Evolutionary conservation across 2,329 filamentous ascomycete genomes (phyloP), one percentile per base, ranked within the genome.

Genomic region (Zymoseptoria pseudotritici): DNA sequence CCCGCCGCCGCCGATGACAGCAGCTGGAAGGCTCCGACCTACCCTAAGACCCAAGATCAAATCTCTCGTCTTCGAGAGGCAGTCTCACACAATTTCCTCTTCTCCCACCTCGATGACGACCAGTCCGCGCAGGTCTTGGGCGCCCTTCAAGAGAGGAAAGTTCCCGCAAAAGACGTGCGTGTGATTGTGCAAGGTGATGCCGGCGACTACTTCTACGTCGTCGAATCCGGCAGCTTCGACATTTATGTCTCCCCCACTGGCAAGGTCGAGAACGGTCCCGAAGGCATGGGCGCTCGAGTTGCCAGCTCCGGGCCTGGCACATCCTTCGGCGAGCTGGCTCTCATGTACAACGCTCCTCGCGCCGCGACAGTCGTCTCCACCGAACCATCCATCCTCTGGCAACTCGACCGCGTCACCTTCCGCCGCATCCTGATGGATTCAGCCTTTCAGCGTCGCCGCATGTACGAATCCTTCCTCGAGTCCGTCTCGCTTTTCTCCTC

Each of bases 341-440:
- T 99, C 70, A 97, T 99, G 94, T 97, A 99, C 79, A 97, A 97
- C 71, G 91, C 94, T 21, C 94, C 94, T 24, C 90, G 94, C 71
- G 94, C 94, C 50, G 94, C 94, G 3, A 97, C 94, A 0, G 90
- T 99, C 61, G 84, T 95, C 62, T 96, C 90, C 29, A 86, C 88
- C 11, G 90, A 95, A 69, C 74, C 87, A 2, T 92, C 89, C 70
- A 92, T 88, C 3, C 82, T 99, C 9, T 99, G 94, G 94, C 91
- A 91, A 20, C 82, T 99, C 55, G 94, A 99, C 73, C 90, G 94
- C 57, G 83, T 97, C 64, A 99, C 94, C 9, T 99, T 99, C 82
- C 91, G 94, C 68, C 90, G 94, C 62, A 97, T 99, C 65, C 82
- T 99, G 63, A 97, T 99, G 92, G 93, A 97, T 77, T 95, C 90